Evolutionary conservation across 164 flowering plant genomes (phyloP), one percentile per base, ranked within the genome.

Genomic region (Tetracentron sinense): DNA sequence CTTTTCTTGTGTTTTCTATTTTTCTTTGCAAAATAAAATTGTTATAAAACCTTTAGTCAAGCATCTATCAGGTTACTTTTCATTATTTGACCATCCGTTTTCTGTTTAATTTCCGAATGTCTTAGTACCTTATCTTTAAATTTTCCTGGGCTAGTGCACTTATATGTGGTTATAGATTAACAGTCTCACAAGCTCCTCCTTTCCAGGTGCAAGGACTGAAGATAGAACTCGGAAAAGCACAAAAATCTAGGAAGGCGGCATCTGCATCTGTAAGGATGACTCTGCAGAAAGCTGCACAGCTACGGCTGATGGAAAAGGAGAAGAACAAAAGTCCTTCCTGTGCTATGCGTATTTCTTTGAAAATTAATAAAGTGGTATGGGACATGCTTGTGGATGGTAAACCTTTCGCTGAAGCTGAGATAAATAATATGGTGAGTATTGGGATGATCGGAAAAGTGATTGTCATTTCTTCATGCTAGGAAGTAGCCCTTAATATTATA

Each of bases 381-480:
- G 68, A 88, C 72, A 95, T 95, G 99, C 85, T 95, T 75, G 81
- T 83, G 54, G 99, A 95, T 78, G 97, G 99, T 50, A 95, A 95
- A 80, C 74, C 97, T 33, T 95, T 95, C 83, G 97, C 99, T 60
- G 99, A 92, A 78, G 96, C 96, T 61, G 99, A 95, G 81, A 89
- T 95, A 68, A 95, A 84, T 75, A 85, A 85, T 74, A 79, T 95
- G 99, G 99, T 94, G 70, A 83, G 95, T 73, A 19, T 65, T 14
- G 31, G 44, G 14, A 42, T 42, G 8, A 25, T 21, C 0, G n/a
- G n/a, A 35, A 57, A n/a, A 33, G 15, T 21, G 25, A 10, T 38
- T 38, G 16, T 11, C 2, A 31, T 56, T 4, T 38, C 22, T 14
- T 22, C 49, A 42, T 58, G 3, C 1, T 16, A n/a, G 60, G 17